A percentile compares a stretch with the other conserved stretches of the same genome.
Conservation (phyloP, 306 rosid species). For the barrel medic (Medicago truncatula) region DNA sequence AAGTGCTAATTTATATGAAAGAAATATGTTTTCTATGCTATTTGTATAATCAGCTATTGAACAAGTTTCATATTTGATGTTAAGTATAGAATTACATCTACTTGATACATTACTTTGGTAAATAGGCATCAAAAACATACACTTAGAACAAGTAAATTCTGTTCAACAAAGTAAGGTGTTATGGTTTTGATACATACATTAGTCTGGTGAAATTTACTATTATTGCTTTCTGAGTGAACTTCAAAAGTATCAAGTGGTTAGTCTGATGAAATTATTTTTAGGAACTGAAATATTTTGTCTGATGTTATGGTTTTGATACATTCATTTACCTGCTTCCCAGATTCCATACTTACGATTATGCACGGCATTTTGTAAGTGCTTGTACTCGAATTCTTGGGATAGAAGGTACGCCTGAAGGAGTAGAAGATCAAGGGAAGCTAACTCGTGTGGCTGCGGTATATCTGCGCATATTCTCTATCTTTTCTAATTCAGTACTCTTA, state of each 20-base stretch:
- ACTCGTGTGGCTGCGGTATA: constrained; percentile 97
- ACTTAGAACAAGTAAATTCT: background rate
- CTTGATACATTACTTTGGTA: constrained; percentile 3
- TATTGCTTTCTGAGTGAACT: background rate
- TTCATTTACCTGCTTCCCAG: constrained; percentile 52
- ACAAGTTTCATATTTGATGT: no score
- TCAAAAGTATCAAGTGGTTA: background rate
- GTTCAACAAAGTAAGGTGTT: constrained; percentile 12
- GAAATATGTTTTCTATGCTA: no score
- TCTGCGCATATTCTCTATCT: constrained; percentile 39
- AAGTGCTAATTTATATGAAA: constrained; percentile 28
- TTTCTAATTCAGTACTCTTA: constrained; percentile 25
- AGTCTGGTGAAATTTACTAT: background rate
- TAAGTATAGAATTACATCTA: background rate
- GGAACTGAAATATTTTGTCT: constrained; percentile 27
- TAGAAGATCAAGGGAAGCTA: constrained; percentile 95
- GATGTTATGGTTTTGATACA: constrained; percentile 19
- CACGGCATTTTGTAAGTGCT: constrained; percentile 97
- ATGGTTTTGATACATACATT: no score
- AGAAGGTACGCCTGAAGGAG: constrained; percentile 98
- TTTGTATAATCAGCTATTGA: no score
- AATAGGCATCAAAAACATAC: background rate
- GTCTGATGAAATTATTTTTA: background rate
- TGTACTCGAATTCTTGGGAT: constrained; percentile 96
- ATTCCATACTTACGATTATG: constrained; percentile 97